A percentile compares a stretch with the other conserved stretches of the same genome.
These are phyloP conservation scores for Lathyrus tuberosus DNA, from an alignment of 306 rosid genomes.

Conservation along the genomic window DNA sequence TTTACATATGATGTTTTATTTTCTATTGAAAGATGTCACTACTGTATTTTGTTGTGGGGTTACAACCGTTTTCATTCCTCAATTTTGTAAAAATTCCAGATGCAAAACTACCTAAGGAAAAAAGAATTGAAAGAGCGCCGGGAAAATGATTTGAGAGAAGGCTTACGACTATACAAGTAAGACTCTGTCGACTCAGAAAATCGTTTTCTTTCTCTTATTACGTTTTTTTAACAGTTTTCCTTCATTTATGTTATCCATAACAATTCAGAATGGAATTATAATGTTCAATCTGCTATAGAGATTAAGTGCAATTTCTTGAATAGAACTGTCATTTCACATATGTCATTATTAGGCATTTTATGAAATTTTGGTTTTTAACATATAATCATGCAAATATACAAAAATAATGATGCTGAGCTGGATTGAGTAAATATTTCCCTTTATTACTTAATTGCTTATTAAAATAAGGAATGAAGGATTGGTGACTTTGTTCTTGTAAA, in stretches of 20 bases:
- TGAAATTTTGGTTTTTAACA: slow-evolving; percentile 18
- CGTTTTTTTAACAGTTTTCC: neutral
- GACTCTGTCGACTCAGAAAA: slow-evolving; percentile 21
- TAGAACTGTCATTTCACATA: neutral
- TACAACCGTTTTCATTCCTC: slow-evolving; percentile 31
- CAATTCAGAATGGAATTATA: neutral
- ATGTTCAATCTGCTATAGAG: neutral
- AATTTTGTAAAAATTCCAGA: slow-evolving; percentile 58
- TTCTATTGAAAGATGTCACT: slow-evolving; percentile 20
- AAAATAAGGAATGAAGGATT: neutral
- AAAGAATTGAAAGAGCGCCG: slow-evolving; percentile 73
- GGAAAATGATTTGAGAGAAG: slow-evolving; percentile 76
- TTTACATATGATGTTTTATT: slow-evolving; percentile 21
- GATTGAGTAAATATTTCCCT: neutral
- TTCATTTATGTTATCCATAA: neutral
- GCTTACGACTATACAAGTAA: slow-evolving; percentile 83
- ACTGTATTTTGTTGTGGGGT: slow-evolving; percentile 12
- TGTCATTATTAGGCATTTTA: slow-evolving; percentile 1
- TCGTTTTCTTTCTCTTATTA: neutral
- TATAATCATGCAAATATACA: neutral
- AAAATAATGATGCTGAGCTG: neutral
- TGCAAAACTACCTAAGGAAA: slow-evolving; percentile 79
- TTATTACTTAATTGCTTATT: slow-evolving; percentile 3
- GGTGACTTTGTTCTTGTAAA: neutral
- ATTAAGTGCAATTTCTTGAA: neutral